Conservation (phyloP, 2,329 filamentous ascomycete genomes). For the Berkeleyomyces basicola region DNA sequence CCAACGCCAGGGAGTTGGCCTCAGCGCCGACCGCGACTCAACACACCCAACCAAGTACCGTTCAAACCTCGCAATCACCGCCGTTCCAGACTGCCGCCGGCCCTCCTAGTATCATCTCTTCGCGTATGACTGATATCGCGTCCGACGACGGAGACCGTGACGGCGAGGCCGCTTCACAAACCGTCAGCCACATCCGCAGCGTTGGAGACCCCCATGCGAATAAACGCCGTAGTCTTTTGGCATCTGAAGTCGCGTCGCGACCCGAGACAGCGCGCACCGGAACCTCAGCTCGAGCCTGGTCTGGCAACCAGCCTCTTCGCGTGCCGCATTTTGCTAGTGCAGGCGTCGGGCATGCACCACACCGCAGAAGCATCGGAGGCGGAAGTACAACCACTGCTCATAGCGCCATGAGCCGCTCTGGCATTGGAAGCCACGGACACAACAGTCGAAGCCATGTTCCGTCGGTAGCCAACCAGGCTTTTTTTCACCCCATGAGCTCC, state of each 20-base stretch:
- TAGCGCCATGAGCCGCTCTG: conserved; percentile 6
- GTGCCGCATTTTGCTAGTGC: conserved; percentile 35
- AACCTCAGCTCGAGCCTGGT: conserved; percentile 34
- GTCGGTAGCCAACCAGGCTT: conserved; percentile 72
- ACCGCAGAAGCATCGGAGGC: conserved; percentile 11
- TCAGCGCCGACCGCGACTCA: conserved; percentile 24
- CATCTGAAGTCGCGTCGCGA: conserved; percentile 30
- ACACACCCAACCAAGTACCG: conserved; percentile 12
- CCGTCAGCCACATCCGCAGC: conserved; percentile 6
- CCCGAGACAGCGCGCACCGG: conserved; percentile 38
- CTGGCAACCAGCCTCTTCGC: conserved; percentile 39
- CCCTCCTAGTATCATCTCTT: conserved; percentile 51
- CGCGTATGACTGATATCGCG: conserved; percentile 50
- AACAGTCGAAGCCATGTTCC: conserved; percentile 70
- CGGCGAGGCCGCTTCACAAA: conserved; percentile 17
- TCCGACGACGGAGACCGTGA: conserved; percentile 37
- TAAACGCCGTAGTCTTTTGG: conserved; percentile 24
- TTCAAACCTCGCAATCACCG: conserved; percentile 23
- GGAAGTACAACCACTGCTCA: conserved; percentile 5
- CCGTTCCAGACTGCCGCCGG: conserved; percentile 26
- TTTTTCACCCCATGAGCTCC: conserved; percentile 94
- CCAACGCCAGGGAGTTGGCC: conserved; percentile 22
- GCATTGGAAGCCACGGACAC: conserved; percentile 6
- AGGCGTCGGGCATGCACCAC: conserved; percentile 15
- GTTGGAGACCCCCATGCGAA: conserved; percentile 18